Base-by-base conservation (phyloP, 148 eudicot genomes). In the Vaccinium myrtillus region DNA sequence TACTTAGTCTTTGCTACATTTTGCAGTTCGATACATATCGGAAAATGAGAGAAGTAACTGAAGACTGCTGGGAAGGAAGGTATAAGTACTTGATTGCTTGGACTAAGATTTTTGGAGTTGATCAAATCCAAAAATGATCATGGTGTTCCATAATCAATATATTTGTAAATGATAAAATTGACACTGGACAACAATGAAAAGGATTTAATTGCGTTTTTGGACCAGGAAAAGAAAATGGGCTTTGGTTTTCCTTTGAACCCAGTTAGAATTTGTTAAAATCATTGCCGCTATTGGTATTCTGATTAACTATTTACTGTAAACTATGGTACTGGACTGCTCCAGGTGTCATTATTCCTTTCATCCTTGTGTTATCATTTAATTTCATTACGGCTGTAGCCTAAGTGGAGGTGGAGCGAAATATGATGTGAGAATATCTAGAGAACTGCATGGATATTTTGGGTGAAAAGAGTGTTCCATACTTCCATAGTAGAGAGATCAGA, bases 1-100 rank as follows among this genome's bases (percentile, higher is more conserved):
- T 46, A 9, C 75, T 32, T 61, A 36, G 2, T 50, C 75, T 85
- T 77, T 59, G 70, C 9, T 25, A 75, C 81, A 58, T 70, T 83
- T n/a, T 88, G 90, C 94, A 97, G 99, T 86, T 95, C 30, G 98
- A 97, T 67, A 97, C 99, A 21, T 97, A 95, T 85, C 87, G 98
- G 59, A 95, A 91, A 87, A 97, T 97, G 99, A 94, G 91, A 82
- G 94, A 92, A 39, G 93, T 92, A 49, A 95, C 98, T 53, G 95
- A 92, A 83, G 99, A 97, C 58, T 92, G 92, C 86, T 97, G 99
- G 99, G 95, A 97, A 85, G 99, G 92, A 92, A 97, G 99, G 99
- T 97, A 90, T 50, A 13, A 27, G 30, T 81, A 39, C 77, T 27
- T 32, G 82, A 58, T 79, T 56, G 30, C 30, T 55, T 4, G 30